These are phyloP conservation scores for Amaranthus cruentus DNA, from an alignment of 148 eudicot genomes.

Conservation along the genomic window DNA sequence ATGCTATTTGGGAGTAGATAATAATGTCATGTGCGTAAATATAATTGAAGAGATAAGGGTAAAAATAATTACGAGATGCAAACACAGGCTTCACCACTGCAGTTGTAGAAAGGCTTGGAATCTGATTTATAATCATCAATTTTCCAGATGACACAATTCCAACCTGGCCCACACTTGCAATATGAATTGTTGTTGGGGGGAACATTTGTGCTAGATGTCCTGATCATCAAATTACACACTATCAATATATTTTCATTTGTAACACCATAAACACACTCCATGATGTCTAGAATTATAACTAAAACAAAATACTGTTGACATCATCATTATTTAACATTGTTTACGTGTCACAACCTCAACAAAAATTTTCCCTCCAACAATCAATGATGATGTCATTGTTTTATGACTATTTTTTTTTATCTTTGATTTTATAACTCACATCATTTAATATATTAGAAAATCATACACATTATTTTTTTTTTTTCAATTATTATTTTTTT, in stretches of 20 bases:
- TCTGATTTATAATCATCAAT: conserved; percentile 14
- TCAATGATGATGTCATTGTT: too few species aligned
- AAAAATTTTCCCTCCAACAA: too few species aligned
- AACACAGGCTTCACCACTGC: conserved; percentile 24
- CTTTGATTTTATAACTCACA: too few species aligned
- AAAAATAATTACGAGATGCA: conserved; percentile 22
- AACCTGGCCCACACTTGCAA: conserved; percentile 39
- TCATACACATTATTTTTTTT: too few species aligned
- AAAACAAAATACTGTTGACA: too few species aligned
- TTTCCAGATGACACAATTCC: conserved; percentile 32
- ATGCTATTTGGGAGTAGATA: background rate
- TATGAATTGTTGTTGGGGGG: conserved; percentile 16
- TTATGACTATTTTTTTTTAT: too few species aligned
- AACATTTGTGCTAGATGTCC: background rate
- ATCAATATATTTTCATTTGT: background rate
- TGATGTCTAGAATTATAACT: too few species aligned
- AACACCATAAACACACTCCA: too few species aligned
- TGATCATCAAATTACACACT: background rate
- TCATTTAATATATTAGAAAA: too few species aligned
- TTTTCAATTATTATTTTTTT: too few species aligned
- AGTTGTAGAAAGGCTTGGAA: conserved; percentile 32
- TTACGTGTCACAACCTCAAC: too few species aligned
- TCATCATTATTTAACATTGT: too few species aligned
- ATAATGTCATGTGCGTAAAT: background rate
- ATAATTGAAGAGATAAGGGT: background rate